Evolutionary conservation across 495 filamentous ascomycete species (phyloP).

Genomic region (Talaromyces borbonicus): DNA sequence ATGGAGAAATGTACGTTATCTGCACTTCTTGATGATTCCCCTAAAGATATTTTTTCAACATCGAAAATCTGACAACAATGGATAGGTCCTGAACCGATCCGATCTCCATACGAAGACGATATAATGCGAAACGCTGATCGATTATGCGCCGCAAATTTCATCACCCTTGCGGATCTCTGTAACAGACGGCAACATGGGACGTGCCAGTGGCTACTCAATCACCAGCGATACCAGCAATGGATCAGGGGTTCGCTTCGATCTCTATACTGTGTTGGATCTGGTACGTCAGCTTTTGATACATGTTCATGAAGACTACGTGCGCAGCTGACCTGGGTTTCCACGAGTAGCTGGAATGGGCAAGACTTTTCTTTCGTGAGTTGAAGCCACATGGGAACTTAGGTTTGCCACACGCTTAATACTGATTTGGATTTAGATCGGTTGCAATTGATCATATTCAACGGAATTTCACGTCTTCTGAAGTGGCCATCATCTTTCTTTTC

Average conservation of each 20-base stretch:
- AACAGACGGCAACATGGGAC: conserved; percentile 20
- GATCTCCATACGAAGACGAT: conserved; percentile 13
- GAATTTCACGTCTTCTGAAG: conserved; percentile 24
- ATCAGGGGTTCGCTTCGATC: conserved; percentile 18
- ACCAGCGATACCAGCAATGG: conserved; percentile 18
- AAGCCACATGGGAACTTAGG: too few relatives aligned
- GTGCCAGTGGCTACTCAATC: conserved; percentile 23
- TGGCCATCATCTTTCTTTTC: conserved; percentile 24
- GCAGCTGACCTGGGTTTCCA: neutral
- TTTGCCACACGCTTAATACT: neutral
- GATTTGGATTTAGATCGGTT: conserved; percentile 13
- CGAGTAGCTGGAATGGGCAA: conserved; percentile 27
- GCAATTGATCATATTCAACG: conserved; percentile 22
- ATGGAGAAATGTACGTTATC: conserved; percentile 16
- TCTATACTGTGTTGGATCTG: conserved; percentile 22
- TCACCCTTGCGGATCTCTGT: conserved; percentile 21
- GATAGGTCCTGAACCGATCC: neutral
- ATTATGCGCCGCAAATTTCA: conserved; percentile 15
- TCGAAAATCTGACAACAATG: too few relatives aligned
- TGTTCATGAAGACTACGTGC: neutral
- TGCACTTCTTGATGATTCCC: neutral
- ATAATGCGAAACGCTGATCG: conserved; percentile 12
- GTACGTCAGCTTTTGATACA: conserved; percentile 12
- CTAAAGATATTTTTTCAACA: too few relatives aligned
- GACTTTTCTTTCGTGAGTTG: conserved; percentile 24